Evolutionary conservation across 495 filamentous ascomycete species (phyloP).

Genomic region (Chaetomium cochliodes): DNA sequence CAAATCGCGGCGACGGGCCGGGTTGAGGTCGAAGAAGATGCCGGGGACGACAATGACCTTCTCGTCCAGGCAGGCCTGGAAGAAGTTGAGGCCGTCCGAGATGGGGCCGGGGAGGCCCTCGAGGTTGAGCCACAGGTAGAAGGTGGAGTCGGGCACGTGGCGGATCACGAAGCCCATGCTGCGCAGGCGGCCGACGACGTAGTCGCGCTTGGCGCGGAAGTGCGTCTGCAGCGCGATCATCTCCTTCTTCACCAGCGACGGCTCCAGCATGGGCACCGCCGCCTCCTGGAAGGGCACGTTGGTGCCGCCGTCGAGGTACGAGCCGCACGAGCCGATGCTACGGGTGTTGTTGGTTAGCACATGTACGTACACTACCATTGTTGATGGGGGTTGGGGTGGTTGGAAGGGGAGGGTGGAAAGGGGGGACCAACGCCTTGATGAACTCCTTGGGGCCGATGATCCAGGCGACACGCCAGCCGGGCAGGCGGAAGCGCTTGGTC

Average conservation of each 20-base stretch:
- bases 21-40: conserved; percentile 91
- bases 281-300: conserved; percentile 96
- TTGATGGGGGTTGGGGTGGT: background rate
- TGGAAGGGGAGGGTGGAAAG: background rate
- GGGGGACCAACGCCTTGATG: conserved; percentile 65
- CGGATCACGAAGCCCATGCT: conserved; percentile 82
- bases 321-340: conserved; percentile 81
- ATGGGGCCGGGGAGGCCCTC: conserved; percentile 69
- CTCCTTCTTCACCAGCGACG: conserved; percentile 71
- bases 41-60: conserved; percentile 95
- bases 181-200: conserved; percentile 70
- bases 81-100: conserved; percentile 92
- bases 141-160: conserved; percentile 81
- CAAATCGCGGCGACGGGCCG: conserved; percentile 80
- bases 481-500: conserved; percentile 94
- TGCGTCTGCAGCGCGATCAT: conserved; percentile 87
- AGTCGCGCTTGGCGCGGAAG: conserved; percentile 89
- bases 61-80: conserved; percentile 85
- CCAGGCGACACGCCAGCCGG: conserved; percentile 96
- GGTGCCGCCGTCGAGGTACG: conserved; percentile 92
- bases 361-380: background rate
- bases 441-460: conserved; percentile 95
- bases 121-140: conserved; percentile 71
- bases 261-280: conserved; percentile 87
- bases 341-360: background rate